A percentile compares a stretch with the other conserved stretches of the same genome.
Evolutionary conservation across 257 asterid genomes (phyloP).

Genomic region (Petrea volubilis): DNA sequence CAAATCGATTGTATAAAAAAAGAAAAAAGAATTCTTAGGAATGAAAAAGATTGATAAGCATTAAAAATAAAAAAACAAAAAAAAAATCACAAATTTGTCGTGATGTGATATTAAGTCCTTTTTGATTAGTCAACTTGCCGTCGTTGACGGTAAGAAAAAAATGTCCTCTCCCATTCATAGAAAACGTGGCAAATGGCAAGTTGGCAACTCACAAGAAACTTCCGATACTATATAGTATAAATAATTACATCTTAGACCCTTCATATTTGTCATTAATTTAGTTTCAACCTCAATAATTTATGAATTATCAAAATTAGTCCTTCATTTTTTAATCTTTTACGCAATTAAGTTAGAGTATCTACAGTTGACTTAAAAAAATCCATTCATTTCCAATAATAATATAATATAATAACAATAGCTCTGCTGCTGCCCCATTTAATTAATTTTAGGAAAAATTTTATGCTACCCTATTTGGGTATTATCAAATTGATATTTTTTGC

Average conservation of each 20-base stretch:
- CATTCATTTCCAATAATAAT: too few species aligned
- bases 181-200: background rate
- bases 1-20: too few species aligned
- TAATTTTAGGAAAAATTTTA: too few species aligned
- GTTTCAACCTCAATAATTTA: background rate
- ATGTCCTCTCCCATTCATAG: background rate
- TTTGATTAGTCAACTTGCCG: slow-evolving; percentile 17
- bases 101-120: background rate
- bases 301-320: background rate
- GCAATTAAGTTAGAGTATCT: background rate
- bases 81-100: background rate
- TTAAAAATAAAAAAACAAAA: background rate
- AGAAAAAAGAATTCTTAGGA: too few species aligned
- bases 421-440: too few species aligned
- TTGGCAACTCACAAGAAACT: slow-evolving; percentile 5
- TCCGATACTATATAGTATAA: background rate
- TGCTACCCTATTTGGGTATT: too few species aligned
- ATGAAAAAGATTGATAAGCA: too few species aligned
- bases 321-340: background rate
- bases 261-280: background rate
- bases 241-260: background rate
- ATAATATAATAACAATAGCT: too few species aligned
- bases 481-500: too few species aligned
- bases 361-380: too few species aligned
- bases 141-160: background rate